Conservation (phyloP, 108 stramenopile genomes). For the Nannochloropsis oceanica region DNA sequence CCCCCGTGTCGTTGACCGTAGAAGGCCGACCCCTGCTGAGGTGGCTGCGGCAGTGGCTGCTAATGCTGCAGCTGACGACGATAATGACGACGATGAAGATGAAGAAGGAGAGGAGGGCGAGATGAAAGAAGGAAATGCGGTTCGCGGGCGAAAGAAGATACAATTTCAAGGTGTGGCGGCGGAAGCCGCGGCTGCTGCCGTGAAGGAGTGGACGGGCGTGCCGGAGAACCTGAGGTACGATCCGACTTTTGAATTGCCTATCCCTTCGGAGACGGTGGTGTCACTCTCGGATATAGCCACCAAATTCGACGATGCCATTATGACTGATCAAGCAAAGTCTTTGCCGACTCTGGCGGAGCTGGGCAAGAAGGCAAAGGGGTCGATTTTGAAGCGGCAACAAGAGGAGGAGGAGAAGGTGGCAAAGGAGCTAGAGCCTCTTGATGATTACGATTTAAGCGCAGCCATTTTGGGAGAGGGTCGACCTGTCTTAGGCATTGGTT, state of each 20-base stretch:
- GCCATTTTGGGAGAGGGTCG: constrained; percentile 21
- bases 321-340: background rate
- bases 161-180: background rate
- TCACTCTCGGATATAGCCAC: background rate
- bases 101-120: background rate
- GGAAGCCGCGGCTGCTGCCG: background rate
- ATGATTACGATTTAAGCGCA: constrained; percentile 6
- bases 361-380: background rate
- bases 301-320: background rate
- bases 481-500: constrained; percentile 30
- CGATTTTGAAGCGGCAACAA: background rate
- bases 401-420: background rate
- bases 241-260: background rate
- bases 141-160: background rate
- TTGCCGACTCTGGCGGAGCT: background rate
- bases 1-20: background rate
- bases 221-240: background rate
- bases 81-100: background rate
- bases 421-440: background rate
- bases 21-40: background rate
- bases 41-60: background rate
- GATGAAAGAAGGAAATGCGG: background rate
- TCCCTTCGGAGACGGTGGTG: background rate
- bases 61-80: no score
- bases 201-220: background rate